Evolutionary conservation across 257 asterid species (phyloP).

Genomic region (Penstemon davidsonii): DNA sequence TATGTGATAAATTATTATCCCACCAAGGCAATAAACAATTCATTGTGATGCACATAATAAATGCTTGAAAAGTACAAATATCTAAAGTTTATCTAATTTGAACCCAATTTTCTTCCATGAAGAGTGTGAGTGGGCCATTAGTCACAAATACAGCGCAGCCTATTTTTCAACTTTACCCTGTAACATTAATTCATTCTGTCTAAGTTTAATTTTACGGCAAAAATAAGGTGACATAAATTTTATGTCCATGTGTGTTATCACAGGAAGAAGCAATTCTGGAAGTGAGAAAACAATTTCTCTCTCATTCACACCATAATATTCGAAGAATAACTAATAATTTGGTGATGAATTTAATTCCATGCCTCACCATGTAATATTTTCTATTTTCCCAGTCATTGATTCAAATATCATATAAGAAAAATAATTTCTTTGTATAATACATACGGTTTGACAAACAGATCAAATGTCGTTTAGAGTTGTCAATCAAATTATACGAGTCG

Average conservation of each 20-base stretch:
- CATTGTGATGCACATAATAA: slow-evolving; percentile 9
- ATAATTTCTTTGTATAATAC: too few species aligned
- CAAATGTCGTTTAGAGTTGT: too few species aligned
- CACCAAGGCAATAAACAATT: neutral
- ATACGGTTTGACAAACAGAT: too few species aligned
- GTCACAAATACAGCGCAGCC: slow-evolving; percentile 19
- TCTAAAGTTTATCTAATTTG: slow-evolving; percentile 17
- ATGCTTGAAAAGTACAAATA: slow-evolving; percentile 30
- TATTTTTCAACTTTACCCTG: neutral
- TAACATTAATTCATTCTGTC: neutral
- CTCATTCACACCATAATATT: neutral
- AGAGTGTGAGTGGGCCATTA: slow-evolving; percentile 37
- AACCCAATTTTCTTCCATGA: slow-evolving; percentile 34
- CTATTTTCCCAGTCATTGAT: too few species aligned
- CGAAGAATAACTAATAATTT: neutral
- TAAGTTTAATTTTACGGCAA: too few species aligned
- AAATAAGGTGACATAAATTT: slow-evolving; percentile 3
- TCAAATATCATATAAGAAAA: too few species aligned
- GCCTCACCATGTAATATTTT: neutral
- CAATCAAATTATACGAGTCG: too few species aligned
- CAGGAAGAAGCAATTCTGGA: slow-evolving; percentile 4
- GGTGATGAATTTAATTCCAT: slow-evolving; percentile 7
- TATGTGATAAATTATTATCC: neutral
- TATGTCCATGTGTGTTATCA: slow-evolving; percentile 8
- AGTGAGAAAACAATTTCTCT: neutral